phyloP scores from a whole-genome alignment of 805 yeast species.

The Millerago galiae region DNA sequence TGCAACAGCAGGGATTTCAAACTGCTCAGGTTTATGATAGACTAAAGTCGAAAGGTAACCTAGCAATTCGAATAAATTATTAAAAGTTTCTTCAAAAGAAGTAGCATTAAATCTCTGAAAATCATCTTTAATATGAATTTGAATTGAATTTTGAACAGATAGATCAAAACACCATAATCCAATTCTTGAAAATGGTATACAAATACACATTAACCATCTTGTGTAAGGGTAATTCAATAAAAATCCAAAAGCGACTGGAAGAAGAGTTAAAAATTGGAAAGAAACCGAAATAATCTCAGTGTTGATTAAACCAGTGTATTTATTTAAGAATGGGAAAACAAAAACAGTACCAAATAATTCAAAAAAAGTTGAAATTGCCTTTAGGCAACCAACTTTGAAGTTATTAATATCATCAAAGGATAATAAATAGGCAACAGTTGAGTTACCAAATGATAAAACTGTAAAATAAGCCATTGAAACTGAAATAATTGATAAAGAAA shows the following conservation, averaged over 20 bases:
- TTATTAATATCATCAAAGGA: slow-evolving; percentile 25
- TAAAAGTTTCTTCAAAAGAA: slow-evolving; percentile 28
- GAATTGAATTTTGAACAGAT: slow-evolving; percentile 29
- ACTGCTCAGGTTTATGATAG: slow-evolving; percentile 24
- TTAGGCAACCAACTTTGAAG: slow-evolving; percentile 26
- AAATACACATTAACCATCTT: slow-evolving; percentile 19
- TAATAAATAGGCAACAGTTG: slow-evolving; percentile 30
- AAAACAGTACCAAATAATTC: slow-evolving; percentile 29
- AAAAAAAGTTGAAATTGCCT: slow-evolving; percentile 27
- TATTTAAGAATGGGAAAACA: slow-evolving; percentile 24
- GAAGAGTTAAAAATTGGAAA: slow-evolving; percentile 25
- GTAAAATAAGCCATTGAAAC: slow-evolving; percentile 28
- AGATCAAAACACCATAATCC: slow-evolving; percentile 39
- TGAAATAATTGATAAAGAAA: slow-evolving; percentile 27
- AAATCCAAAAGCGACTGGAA: slow-evolving; percentile 21
- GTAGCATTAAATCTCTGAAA: slow-evolving; percentile 28
- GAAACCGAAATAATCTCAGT: slow-evolving; percentile 26
- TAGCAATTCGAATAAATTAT: slow-evolving; percentile 25
- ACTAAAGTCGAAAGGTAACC: slow-evolving; percentile 26
- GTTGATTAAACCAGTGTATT: slow-evolving; percentile 23
- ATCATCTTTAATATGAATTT: slow-evolving; percentile 27
- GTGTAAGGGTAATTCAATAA: slow-evolving; percentile 7
- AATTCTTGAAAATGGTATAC: slow-evolving; percentile 27
- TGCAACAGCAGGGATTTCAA: slow-evolving; percentile 24
- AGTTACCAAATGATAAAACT: slow-evolving; percentile 33